phyloP scores from a whole-genome alignment of 225 moss, liverwort and hornwort genomes.

The Pseudisothecium myosuroides region DNA sequence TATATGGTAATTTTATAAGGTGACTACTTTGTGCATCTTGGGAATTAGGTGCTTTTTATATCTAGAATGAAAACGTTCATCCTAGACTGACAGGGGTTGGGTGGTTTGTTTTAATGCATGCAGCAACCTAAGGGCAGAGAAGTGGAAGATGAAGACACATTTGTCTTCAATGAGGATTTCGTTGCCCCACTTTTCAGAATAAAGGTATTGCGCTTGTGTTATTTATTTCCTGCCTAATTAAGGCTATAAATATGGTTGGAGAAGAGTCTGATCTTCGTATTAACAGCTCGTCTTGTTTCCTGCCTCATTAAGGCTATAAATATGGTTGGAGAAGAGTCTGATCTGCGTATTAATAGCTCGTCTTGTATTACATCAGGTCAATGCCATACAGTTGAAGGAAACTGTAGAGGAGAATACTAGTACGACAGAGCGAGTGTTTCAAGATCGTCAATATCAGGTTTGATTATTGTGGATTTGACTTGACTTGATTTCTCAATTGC shows the following conservation, averaged over 20 bases:
- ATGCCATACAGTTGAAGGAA: conserved; percentile 97
- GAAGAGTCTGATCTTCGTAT: too few species aligned
- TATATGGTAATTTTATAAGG: neutral
- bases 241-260: neutral
- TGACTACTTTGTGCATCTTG: neutral
- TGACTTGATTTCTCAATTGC: neutral
- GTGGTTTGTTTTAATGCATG: neutral
- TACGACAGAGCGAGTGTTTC: conserved; percentile 97
- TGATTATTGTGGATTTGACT: neutral
- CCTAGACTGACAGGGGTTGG: neutral
- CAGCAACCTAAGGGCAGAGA: conserved; percentile 98
- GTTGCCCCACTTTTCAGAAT: conserved; percentile 91
- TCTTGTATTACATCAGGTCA: conserved; percentile 39
- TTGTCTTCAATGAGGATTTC: conserved; percentile 91
- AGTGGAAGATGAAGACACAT: conserved; percentile 83
- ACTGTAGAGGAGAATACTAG: conserved; percentile 96
- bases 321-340: neutral
- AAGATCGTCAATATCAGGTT: conserved; percentile 98
- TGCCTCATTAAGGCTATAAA: neutral
- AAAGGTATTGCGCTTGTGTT: conserved; percentile 38
- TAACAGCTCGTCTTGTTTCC: too few species aligned
- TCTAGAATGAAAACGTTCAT: neutral
- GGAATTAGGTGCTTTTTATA: neutral
- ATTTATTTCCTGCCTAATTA: neutral
- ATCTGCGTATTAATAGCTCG: conserved; percentile 47